Evolutionary conservation across 768 basidiomycete genomes (phyloP).

Genomic region (Paxillus rubicundulus): DNA sequence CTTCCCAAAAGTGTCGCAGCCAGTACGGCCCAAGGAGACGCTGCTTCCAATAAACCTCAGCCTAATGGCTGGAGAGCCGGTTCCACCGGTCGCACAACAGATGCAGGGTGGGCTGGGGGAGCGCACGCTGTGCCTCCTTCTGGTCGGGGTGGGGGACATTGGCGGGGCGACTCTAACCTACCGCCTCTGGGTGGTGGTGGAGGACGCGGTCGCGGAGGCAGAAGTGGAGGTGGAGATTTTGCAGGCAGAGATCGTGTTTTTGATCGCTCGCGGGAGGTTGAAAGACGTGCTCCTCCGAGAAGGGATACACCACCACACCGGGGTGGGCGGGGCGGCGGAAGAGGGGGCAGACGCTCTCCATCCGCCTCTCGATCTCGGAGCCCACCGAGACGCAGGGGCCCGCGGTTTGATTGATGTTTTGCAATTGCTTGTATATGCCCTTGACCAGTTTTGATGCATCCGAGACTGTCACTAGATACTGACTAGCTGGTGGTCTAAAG

Average conservation of each 20-base stretch:
- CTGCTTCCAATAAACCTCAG: conserved; percentile 34
- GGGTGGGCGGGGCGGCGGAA: conserved; percentile 44
- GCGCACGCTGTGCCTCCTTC: conserved; percentile 34
- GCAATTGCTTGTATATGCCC: conserved; percentile 5
- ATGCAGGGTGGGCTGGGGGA: conserved; percentile 50
- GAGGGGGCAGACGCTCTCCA: conserved; percentile 38
- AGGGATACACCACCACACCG: conserved; percentile 48
- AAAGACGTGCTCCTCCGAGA: conserved; percentile 50
- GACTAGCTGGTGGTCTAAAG: neutral
- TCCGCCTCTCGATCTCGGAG: conserved; percentile 41
- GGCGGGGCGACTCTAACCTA: conserved; percentile 67
- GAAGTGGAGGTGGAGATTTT: conserved; percentile 24
- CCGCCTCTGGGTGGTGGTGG: conserved; percentile 37
- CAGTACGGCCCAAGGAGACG: conserved; percentile 48
- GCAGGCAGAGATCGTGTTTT: conserved; percentile 36
- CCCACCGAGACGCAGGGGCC: conserved; percentile 37
- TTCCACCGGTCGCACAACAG: conserved; percentile 38
- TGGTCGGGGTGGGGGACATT: conserved; percentile 66
- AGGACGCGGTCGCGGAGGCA: conserved; percentile 42
- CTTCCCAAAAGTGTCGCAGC: conserved; percentile 60
- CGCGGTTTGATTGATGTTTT: conserved; percentile 31
- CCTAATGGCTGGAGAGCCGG: conserved; percentile 36
- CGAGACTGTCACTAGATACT: neutral
- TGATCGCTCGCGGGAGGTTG: conserved; percentile 39
- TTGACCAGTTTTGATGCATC: neutral